Evolutionary conservation across 2,329 filamentous ascomycete species (phyloP), one percentile per base, ranked within the genome.

Genomic region (Tolypocladium ophioglossoides): DNA sequence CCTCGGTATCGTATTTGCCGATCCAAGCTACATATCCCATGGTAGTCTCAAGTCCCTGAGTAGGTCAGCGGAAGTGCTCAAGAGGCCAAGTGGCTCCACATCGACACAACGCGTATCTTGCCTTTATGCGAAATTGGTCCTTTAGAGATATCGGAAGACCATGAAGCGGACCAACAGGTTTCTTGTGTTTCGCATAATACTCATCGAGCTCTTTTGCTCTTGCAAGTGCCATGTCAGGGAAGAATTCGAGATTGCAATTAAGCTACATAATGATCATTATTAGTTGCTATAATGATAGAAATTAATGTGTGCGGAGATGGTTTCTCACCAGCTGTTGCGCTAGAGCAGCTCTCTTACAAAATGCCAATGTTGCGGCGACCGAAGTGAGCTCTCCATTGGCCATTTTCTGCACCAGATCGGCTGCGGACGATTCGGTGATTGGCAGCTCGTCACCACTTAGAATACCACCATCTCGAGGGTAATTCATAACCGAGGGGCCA

Each of bases 141-240:
- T 76, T 78, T 39, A 79, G 57, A 35, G 70, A 73, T 50, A 86
- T 71, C 0, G 83, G 82, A 0, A 86, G 70, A 8, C 83, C 83
- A 61, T 86, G 82, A 0, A 87, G 70, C 1, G 83, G 82, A 0
- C 83, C 83, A 2, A 79, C 62, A 1, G 76, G 69, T 50, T 64
- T 67, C 0, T 69, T 70, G 27, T 75, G 65, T 20, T 70, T 57
- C 11, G 64, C 64, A 34, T 70, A 72, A 56, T 79, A 69, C 0
- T 67, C 64, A 54, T 82, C 79, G 0, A 82, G 70, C 24, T 70
- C 60, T n/a, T 67, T 63, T 0, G 78, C 78, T 34, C 71, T 69
- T 20, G 67, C 56, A 2, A 81, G 51, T 2, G 78, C 79, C 5
- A 67, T 55, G 6, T 72, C 66, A 54, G 78, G 76, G 34, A 79